Evolutionary conservation across 2,329 filamentous ascomycete species (phyloP).

Genomic region (Chrysosphaeria jannelii): DNA sequence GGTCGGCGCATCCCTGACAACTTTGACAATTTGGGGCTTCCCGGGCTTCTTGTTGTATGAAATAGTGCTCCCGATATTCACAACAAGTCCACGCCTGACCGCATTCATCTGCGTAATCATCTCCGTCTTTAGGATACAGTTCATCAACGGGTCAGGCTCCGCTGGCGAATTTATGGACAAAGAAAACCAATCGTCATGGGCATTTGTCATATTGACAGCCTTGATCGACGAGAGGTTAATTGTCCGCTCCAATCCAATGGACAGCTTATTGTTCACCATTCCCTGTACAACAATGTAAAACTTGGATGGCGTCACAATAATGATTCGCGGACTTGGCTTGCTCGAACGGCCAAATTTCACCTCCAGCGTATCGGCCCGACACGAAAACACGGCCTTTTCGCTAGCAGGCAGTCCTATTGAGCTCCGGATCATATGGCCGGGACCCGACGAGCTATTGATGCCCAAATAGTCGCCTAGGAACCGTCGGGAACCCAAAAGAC

Average conservation of each 20-base stretch:
- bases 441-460: constrained; percentile 49
- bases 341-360: constrained; percentile 91
- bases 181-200: constrained; percentile 92
- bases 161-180: constrained; percentile 69
- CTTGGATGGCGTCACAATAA: constrained; percentile 61
- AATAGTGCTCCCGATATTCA: constrained; percentile 60
- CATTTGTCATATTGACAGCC: constrained; percentile 48
- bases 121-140: constrained; percentile 87
- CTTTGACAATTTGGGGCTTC: constrained; percentile 71
- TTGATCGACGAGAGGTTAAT: constrained; percentile 72
- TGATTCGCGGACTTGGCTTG: constrained; percentile 61
- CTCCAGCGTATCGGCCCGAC: constrained; percentile 65
- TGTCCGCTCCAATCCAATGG: constrained; percentile 54
- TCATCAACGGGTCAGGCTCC: constrained; percentile 78
- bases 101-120: constrained; percentile 77
- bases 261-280: constrained; percentile 50
- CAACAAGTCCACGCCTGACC: constrained; percentile 44
- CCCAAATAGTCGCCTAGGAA: constrained; percentile 92
- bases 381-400: constrained; percentile 66
- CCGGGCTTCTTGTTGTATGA: constrained; percentile 96
- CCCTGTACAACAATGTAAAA: constrained; percentile 74
- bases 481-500: constrained; percentile 64
- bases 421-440: constrained; percentile 51
- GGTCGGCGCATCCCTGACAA: constrained; percentile 56
- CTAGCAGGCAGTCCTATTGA: constrained; percentile 38